Base-by-base conservation (phyloP, 2,329 filamentous ascomycete species). In the Polytolypa hystricis region DNA sequence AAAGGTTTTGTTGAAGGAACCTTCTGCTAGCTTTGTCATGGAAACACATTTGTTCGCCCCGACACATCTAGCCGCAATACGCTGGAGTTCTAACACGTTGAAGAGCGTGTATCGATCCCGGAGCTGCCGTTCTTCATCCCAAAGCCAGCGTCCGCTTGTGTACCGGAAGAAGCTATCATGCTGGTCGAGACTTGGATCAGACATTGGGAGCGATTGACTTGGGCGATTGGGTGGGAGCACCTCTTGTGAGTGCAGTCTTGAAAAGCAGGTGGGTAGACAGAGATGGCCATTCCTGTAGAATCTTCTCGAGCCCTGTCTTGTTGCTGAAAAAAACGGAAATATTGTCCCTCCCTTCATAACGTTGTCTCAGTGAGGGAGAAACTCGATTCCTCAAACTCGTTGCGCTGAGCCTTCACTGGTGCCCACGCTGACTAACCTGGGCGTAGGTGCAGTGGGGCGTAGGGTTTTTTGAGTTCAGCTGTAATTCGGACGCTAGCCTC, bases 1-100 rank as follows among this genome's bases (percentile, higher is more conserved):
- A 44, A 58, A 58, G 15, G 51, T 48, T 38, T 62, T 62, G 45
- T 56, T 62, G 41, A 51, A 61, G 19, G 49, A 50, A 26, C 58
- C 58, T 49, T 63, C 57, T 5, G 47, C 53, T 8, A 61, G 35
- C 41, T 64, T 62, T 6, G 35, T 51, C 8, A 66, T 61, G 4
- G 50, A 52, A 5, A 53, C 43, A 42, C 58, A 64, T 7, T 28
- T 42, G 9, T 47, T 38, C 11, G 55, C 51, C 11, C 46, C 44
- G 33, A 54, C 37, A 31, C 45, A 51, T 30, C 48, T 32, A 28
- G 49, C 49, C 18, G 53, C 53, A 16, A 54, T 42, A 12, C 45
- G 34, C 38, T 56, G 36, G 5, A 62, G 52, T 33, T 49, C 51
- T 16, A 39, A 12, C 5, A 61, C 48, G 46, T 60, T 53, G 39